Evolutionary conservation across 768 basidiomycete species (phyloP), one percentile per base, ranked within the genome.

Genomic region (Lactarius indigo): DNA sequence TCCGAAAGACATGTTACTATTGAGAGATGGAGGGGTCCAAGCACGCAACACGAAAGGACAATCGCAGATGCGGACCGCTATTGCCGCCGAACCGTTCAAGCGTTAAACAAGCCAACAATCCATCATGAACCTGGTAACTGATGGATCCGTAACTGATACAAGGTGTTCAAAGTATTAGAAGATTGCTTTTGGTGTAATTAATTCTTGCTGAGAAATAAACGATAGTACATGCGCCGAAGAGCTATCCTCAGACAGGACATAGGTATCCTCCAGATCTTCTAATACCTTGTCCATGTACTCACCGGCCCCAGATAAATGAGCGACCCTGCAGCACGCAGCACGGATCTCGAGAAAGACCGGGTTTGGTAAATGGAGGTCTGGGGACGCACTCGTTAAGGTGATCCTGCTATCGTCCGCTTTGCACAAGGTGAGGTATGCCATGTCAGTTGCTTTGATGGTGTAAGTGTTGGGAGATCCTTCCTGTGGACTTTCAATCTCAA

Each of bases 1-100:
- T 42, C 74, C 75, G 64, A 72, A 59, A 61, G 75, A 72, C 76
- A 77, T 78, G 18, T 56, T 56, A 18, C n/a, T 57, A 57, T 44
- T 52, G 65, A 33, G 20, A 42, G 30, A 20, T 6, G n/a, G 20
- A 20, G 26, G 54, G 20, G 59, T 20, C 33, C 35, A 37, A n/a
- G n/a, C n/a, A 31, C 8, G 8, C 42, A 44, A 44, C 15, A 18
- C n/a, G 5, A 44, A 52, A 9, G 28, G 20, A 18, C 30, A 31
- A 55, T 55, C 54, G 6, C 8, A 31, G 31, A 56, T 56, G 30
- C 54, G 54, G 54, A 0, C 54, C 54, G 54, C 7, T 9, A 18
- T 30, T 18, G 20, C 55, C 54, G 41, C n/a, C n/a, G n/a, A n/a
- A n/a, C n/a, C n/a, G n/a, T n/a, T n/a, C n/a, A n/a, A n/a, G n/a